A percentile compares a stretch with the other conserved stretches of the same genome.
Conservation (phyloP, 352 stramenopile genomes). For the Peronospora belbahrii region DNA sequence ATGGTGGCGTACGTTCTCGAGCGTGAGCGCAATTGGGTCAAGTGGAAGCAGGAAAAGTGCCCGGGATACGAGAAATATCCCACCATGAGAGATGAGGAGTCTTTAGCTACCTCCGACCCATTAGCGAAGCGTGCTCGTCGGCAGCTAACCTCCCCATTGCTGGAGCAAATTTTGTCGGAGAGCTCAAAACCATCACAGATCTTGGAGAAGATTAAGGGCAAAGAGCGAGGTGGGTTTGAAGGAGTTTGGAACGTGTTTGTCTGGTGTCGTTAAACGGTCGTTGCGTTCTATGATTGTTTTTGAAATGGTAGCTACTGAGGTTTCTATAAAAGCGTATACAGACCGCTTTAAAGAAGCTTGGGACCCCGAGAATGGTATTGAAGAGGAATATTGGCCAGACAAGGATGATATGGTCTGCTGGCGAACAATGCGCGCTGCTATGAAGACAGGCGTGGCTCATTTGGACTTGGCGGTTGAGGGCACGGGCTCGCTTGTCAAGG, state of each 20-base stretch:
- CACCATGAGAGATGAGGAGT: constrained; percentile 8
- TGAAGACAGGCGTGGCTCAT: constrained; percentile 65
- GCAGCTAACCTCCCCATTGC: constrained; percentile 35
- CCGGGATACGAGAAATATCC: constrained; percentile 62
- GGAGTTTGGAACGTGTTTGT: not conserved
- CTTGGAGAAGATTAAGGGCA: constrained; percentile 67
- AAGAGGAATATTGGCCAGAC: constrained; percentile 93
- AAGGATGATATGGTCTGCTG: constrained; percentile 89
- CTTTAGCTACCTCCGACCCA: constrained; percentile 17
- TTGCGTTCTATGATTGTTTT: not conserved
- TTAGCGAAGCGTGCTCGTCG: constrained; percentile 22
- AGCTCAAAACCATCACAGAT: constrained; percentile 68
- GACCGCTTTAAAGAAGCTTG: constrained; percentile 89
- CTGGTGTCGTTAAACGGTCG: not conserved
- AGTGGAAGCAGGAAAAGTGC: constrained; percentile 89
- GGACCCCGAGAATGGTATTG: constrained; percentile 92
- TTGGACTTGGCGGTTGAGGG: constrained; percentile 61
- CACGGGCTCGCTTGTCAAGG: constrained; percentile 57
- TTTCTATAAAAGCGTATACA: constrained; percentile 73
- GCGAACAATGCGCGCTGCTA: constrained; percentile 72
- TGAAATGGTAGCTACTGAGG: constrained; percentile 38
- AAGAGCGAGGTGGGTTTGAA: constrained; percentile 39
- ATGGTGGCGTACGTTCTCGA: constrained; percentile 82
- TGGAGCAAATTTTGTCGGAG: constrained; percentile 77
- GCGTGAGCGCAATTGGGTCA: constrained; percentile 85